Conservation (phyloP, 2,329 filamentous ascomycete genomes). For the Exophiala dermatitidis region DNA sequence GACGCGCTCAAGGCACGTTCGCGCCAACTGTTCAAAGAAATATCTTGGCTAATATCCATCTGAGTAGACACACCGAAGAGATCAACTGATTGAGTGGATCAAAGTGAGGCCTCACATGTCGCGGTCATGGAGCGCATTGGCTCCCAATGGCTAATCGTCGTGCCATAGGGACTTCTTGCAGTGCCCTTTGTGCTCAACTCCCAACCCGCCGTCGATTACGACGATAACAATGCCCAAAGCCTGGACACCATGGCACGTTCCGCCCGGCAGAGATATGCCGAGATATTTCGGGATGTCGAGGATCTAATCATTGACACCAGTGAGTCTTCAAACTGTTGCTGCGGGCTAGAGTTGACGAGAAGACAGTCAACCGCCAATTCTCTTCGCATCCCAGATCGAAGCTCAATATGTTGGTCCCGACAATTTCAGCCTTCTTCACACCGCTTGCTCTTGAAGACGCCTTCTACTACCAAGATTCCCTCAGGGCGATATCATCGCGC, state of each 20-base stretch:
- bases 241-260: slow-evolving; percentile 68
- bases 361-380: slow-evolving; percentile 23
- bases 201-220: slow-evolving; percentile 81
- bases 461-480: slow-evolving; percentile 81
- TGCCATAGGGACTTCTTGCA: slow-evolving; percentile 61
- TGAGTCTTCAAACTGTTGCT: slow-evolving; percentile 35
- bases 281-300: slow-evolving; percentile 93
- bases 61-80: slow-evolving; percentile 77
- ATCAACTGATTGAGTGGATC: slow-evolving; percentile 94
- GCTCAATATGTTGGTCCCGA: slow-evolving; percentile 82
- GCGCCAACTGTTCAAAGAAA: not conserved
- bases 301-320: slow-evolving; percentile 86
- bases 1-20: slow-evolving; percentile 56
- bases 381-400: slow-evolving; percentile 59
- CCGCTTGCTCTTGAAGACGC: slow-evolving; percentile 77
- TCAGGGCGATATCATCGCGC: slow-evolving; percentile 78
- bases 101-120: slow-evolving; percentile 49
- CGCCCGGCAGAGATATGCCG: slow-evolving; percentile 80
- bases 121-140: not conserved
- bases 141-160: slow-evolving; percentile 20
- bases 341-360: not conserved
- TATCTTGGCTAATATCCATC: slow-evolving; percentile 13
- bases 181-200: slow-evolving; percentile 96
- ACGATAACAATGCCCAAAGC: slow-evolving; percentile 39
- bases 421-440: slow-evolving; percentile 90